phyloP scores from a whole-genome alignment of 306 rosid species.

The Vigna hirtella region DNA sequence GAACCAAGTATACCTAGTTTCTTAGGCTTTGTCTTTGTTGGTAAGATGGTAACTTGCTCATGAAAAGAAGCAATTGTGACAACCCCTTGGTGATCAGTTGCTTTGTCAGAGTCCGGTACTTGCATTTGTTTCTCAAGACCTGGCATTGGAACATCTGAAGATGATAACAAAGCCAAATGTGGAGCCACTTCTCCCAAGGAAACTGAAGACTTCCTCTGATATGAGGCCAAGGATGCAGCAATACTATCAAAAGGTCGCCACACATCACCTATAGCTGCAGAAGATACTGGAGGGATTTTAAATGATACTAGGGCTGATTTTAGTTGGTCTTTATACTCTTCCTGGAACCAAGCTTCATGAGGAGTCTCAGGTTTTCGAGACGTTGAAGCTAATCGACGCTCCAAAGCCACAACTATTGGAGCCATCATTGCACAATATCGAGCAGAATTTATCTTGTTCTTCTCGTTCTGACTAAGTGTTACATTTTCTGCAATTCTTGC shows the following conservation, averaged over 20 bases:
- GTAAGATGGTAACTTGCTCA: slow-evolving; percentile 78
- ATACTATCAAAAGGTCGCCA: slow-evolving; percentile 92
- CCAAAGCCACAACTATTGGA: slow-evolving; percentile 94
- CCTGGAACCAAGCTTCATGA: slow-evolving; percentile 97
- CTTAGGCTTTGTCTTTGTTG: slow-evolving; percentile 97
- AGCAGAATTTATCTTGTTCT: slow-evolving; percentile 90
- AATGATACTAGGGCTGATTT: slow-evolving; percentile 78
- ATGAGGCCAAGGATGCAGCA: slow-evolving; percentile 90
- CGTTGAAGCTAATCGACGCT: slow-evolving; percentile 94
- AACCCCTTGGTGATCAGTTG: slow-evolving; percentile 66
- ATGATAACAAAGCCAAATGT: slow-evolving; percentile 72
- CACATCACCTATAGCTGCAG: slow-evolving; percentile 82
- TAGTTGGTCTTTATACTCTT: slow-evolving; percentile 75
- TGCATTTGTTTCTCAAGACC: slow-evolving; percentile 87
- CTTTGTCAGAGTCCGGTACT: slow-evolving; percentile 63
- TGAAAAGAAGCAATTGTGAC: slow-evolving; percentile 86
- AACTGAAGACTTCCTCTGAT: slow-evolving; percentile 90
- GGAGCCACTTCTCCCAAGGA: slow-evolving; percentile 92
- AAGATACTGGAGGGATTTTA: slow-evolving; percentile 81
- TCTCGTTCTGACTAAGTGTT: slow-evolving; percentile 92
- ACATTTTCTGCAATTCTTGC: slow-evolving; percentile 89
- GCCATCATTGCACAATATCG: slow-evolving; percentile 99
- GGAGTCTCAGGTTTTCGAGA: slow-evolving; percentile 95
- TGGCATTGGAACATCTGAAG: slow-evolving; percentile 97
- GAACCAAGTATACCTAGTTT: slow-evolving; percentile 89